Base-by-base conservation (phyloP, 768 basidiomycete genomes). In the Tephrocybe sp. region DNA sequence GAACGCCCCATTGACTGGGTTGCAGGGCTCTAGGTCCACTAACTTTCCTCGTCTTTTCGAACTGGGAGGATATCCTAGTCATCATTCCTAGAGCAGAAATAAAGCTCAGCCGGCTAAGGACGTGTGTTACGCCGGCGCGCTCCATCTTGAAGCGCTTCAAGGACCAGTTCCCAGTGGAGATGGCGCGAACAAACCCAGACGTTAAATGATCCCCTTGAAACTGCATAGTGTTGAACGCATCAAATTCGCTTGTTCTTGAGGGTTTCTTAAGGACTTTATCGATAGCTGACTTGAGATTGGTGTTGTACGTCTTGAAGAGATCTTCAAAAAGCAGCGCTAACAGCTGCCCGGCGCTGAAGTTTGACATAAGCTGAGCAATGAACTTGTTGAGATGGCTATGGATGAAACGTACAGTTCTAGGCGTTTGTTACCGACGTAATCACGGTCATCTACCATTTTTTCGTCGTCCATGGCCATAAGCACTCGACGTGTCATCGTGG, bases 101-200 rank as follows among this genome's bases (percentile, higher is more conserved):
- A 76, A 96, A 99, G 63, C 88, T 91, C 43, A 99, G 73, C 34
- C 97, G 86, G 61, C 89, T 93, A 21, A 99, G 82, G 55, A 99
- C 97, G 64, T 99, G 97, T 0, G 97, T 99, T 38, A 99, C 93
- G 26, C 97, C 97, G 0, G 97, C 97, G 27, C 97, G 84, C 64
- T 98, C 96, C 90, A 98, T 98, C 74, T 95, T 96, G 80, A 99
- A 98, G 44, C 97, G 90, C 68, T 98, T 98, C 42, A 99, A 75
- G 9, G 92, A 93, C 97, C 97, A 99, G 64, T 99, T 99, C 9
- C 97, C 97, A 0, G 97, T 99, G 8, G 95, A 97, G 53, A 99
- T 98, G 22, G 97, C 95, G 47, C 96, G 90, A 31, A 92, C 87
- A 61, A 99, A 98, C 22, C 96, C 97, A 15, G 91, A 78, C 13